phyloP scores from a whole-genome alignment of 2,329 filamentous ascomycete species.

The Endothia cerciana region DNA sequence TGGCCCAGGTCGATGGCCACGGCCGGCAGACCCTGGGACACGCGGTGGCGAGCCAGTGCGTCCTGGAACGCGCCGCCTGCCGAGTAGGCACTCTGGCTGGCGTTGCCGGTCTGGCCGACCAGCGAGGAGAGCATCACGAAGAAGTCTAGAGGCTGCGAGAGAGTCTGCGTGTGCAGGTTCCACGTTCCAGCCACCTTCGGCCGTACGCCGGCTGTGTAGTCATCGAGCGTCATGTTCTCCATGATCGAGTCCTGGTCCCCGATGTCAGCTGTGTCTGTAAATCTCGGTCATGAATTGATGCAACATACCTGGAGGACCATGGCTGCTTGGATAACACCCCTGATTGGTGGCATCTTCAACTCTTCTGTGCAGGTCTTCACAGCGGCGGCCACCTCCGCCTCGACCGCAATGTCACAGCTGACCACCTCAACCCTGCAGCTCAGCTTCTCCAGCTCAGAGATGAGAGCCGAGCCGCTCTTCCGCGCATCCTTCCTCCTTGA shows the following conservation, averaged over 20 bases:
- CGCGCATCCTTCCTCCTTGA: slow-evolving; percentile 34
- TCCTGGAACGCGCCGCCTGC: slow-evolving; percentile 43
- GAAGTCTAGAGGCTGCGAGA: slow-evolving; percentile 31
- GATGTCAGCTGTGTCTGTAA: neutral
- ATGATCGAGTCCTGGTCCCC: slow-evolving; percentile 16
- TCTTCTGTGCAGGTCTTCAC: slow-evolving; percentile 27
- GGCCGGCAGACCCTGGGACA: slow-evolving; percentile 30
- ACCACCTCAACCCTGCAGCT: slow-evolving; percentile 35
- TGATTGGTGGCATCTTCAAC: slow-evolving; percentile 33
- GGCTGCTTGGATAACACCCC: slow-evolving; percentile 44
- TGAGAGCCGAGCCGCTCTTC: slow-evolving; percentile 29
- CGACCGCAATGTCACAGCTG: slow-evolving; percentile 37
- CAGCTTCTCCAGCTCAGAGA: slow-evolving; percentile 32
- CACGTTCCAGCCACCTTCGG: slow-evolving; percentile 26
- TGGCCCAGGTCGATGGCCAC: slow-evolving; percentile 34
- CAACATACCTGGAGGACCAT: slow-evolving; percentile 21
- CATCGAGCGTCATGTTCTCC: slow-evolving; percentile 24
- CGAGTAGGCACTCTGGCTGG: slow-evolving; percentile 30
- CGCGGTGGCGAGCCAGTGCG: slow-evolving; percentile 33
- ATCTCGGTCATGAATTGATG: neutral
- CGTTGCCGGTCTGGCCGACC: slow-evolving; percentile 18
- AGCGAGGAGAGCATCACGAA: slow-evolving; percentile 27
- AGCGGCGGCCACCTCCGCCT: slow-evolving; percentile 35
- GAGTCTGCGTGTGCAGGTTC: slow-evolving; percentile 27
- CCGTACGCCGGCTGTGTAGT: slow-evolving; percentile 14